Conservation (phyloP, 441 rosid genomes). For the Populus tomentosa region DNA sequence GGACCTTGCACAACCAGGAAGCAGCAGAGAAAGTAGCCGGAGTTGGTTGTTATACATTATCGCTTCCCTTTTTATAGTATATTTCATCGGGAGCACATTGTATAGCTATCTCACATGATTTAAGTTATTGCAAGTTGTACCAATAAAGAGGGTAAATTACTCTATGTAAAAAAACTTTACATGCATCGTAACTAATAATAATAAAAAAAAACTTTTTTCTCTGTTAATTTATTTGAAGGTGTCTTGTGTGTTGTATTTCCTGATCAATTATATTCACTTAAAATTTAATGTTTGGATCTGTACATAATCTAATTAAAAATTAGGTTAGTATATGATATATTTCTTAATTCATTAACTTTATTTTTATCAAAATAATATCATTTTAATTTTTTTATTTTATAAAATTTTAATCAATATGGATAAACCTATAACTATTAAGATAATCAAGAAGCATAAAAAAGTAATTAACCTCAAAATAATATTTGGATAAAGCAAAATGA, state of each 20-base stretch:
- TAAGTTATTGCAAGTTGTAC: background rate
- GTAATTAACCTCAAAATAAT: too few relatives aligned
- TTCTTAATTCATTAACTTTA: rapidly evolving
- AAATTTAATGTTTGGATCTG: too few relatives aligned
- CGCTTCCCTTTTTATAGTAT: slow-evolving; percentile 24
- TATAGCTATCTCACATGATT: slow-evolving; percentile 9
- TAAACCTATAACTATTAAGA: too few relatives aligned
- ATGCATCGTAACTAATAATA: background rate
- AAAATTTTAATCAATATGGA: too few relatives aligned
- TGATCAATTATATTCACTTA: rapidly evolving
- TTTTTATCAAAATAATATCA: too few relatives aligned
- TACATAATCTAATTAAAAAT: too few relatives aligned
- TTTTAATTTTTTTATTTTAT: too few relatives aligned
- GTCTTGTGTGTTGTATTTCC: background rate
- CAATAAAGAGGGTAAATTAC: background rate
- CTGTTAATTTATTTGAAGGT: background rate
- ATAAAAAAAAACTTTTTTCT: too few relatives aligned
- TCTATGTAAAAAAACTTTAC: too few relatives aligned
- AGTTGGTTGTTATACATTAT: slow-evolving; percentile 22
- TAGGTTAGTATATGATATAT: too few relatives aligned
- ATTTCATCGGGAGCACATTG: slow-evolving; percentile 32
- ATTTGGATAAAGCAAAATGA: too few relatives aligned
- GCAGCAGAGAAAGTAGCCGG: background rate
- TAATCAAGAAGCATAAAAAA: too few relatives aligned
- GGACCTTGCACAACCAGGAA: background rate